Base-by-base conservation (phyloP, 2,329 filamentous ascomycete species). In the Juglanconis sp. region DNA sequence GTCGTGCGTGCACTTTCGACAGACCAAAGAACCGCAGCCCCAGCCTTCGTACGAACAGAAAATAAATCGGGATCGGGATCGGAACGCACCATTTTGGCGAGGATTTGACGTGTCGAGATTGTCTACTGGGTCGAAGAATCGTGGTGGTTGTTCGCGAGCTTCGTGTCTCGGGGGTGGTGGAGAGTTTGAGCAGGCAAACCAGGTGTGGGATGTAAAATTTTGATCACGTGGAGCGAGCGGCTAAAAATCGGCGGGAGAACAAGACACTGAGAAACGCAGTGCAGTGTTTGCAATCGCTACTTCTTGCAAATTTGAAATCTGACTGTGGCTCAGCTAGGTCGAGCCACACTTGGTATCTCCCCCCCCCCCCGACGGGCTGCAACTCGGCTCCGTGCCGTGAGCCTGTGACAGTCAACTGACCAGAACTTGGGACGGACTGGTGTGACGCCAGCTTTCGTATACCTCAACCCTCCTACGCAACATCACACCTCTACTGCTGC, bases 51-150 rank as follows among this genome's bases (percentile, higher is more conserved):
- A 17, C 44, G 44, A 61, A 52, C 32, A 58, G n/a, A 11, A 42
- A 46, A 57, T 57, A 38, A 52, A 57, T 54, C 51, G 54, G 54
- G 11, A 30, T 53, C 44, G 58, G 40, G 40, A 24, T 61, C 58
- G 58, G 55, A 53, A 63, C 61, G 58, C 58, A 63, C 61, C 61
- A 63, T 63, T 56, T 56, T 61, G 54, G 61, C 51, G 48, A 63
- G 51, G 55, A 47, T 53, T 49, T 63, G 61, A 57, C 61, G 61
- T 57, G 56, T 61, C 48, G 59, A 54, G 44, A 53, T 63, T 56
- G 61, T 63, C 61, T 63, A 42, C 60, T 56, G 61, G 57, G 61
- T 56, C 61, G 57, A 56, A 59, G 57, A 55, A 51, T 53, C 60
- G 48, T 54, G 54, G 36, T 58, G 54, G 61, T 55, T 54, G 51